Evolutionary conservation across 352 stramenopile genomes (phyloP).

Genomic region (Phytophthora pistaciae): DNA sequence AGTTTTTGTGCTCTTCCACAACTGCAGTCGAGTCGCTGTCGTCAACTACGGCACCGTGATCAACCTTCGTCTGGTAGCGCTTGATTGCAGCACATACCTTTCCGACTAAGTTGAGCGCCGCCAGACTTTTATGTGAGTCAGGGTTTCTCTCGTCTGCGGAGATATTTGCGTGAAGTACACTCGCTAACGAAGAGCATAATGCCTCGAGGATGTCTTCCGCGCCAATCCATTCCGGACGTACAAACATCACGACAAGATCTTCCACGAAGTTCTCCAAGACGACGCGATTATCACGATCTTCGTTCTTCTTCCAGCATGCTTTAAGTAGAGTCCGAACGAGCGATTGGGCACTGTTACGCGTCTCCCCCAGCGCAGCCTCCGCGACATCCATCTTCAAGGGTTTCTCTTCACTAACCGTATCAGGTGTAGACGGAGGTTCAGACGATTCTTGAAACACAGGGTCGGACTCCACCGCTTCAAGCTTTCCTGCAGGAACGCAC

Average conservation of each 20-base stretch:
- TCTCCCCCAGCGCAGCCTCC: constrained; percentile 37
- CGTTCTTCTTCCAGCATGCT: constrained; percentile 86
- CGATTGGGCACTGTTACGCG: constrained; percentile 41
- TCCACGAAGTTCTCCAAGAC: constrained; percentile 87
- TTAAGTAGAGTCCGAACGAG: constrained; percentile 69
- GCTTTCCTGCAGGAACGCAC: constrained; percentile 29
- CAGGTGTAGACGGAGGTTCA: constrained; percentile 25
- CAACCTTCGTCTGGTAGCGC: constrained; percentile 50
- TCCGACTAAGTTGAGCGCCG: constrained; percentile 74
- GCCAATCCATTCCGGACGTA: constrained; percentile 78
- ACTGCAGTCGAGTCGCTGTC: constrained; percentile 48
- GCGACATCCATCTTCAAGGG: constrained; percentile 14
- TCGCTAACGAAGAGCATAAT: constrained; percentile 70
- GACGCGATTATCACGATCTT: constrained; percentile 79
- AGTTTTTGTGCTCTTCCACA: constrained; percentile 61
- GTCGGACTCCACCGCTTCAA: constrained; percentile 10
- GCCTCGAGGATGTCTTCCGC: constrained; percentile 82
- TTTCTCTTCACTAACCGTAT: constrained; percentile 29
- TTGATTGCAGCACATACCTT: constrained; percentile 86
- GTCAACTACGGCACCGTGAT: constrained; percentile 49
- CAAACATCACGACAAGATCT: constrained; percentile 85
- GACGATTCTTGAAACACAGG: constrained; percentile 5
- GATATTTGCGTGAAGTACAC: constrained; percentile 67
- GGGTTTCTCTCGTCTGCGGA: constrained; percentile 69
- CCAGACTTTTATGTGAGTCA: constrained; percentile 72